Evolutionary conservation across 352 stramenopile genomes (phyloP).

Genomic region (Phytopythium kandeliae): DNA sequence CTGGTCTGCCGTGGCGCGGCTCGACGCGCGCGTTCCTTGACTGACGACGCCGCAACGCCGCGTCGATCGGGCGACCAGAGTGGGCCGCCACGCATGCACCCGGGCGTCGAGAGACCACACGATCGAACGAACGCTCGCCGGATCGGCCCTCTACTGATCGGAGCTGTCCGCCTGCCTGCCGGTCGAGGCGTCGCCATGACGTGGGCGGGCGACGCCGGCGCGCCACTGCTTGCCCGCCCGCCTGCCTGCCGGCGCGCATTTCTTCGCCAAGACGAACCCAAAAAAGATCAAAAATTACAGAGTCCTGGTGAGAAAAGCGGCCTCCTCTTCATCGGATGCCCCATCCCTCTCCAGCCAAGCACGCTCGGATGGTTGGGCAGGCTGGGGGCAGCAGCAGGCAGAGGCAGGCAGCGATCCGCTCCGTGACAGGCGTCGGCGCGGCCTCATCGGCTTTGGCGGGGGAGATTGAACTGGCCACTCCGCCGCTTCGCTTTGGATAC

Average conservation of each 20-base stretch:
- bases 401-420: neutral
- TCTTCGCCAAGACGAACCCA: neutral
- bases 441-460: constrained; percentile 3
- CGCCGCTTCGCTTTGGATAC: constrained; percentile 1
- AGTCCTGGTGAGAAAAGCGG: neutral
- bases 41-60: neutral
- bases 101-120: constrained; percentile 1
- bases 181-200: no score
- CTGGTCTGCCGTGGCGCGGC: no score
- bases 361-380: neutral
- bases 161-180: no score
- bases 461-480: constrained; percentile 1
- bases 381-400: no score
- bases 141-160: neutral
- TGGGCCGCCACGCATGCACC: neutral
- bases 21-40: no score
- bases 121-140: no score
- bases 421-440: neutral
- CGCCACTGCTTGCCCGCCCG: no score
- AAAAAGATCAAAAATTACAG: neutral
- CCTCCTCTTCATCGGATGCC: neutral
- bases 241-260: no score
- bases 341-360: neutral
- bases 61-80: constrained; percentile 5
- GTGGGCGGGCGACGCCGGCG: no score